Base-by-base conservation (phyloP, 306 rosid species). In the Ziziphus jujuba region DNA sequence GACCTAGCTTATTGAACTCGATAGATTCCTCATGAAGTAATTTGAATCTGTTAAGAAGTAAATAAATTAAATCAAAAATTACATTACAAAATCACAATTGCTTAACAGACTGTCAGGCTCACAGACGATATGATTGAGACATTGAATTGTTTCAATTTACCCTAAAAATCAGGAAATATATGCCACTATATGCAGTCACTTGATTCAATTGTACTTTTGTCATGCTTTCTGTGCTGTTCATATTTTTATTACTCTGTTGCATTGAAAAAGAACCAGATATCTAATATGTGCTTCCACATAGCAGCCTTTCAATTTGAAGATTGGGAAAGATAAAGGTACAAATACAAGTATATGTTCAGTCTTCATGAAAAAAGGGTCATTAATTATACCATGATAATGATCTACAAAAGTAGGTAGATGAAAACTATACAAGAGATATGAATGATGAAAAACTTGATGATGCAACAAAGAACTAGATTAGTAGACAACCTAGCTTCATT, bases 1-100 rank as follows among this genome's bases (percentile, higher is more conserved):
- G 97, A 73, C 99, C 97, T 77, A 93, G 81, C 77, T 83, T 86
- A 83, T 74, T 84, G 80, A 83, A 93, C 78, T 90, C 97, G 34
- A 93, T 84, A 84, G 56, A 69, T 78, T 90, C 96, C 79, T 93
- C 97, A 73, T 86, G 80, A 59, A 87, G 73, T 81, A 93, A 75
- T 35, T 79, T 90, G 89, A 88, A 93, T 79, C 98, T 93, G 55
- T 33, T 17, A 36, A 21, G 60, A 56, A 70, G 63, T 10, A 53
- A 57, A 14, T 48, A 47, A 22, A n/a, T 59, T 56, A 56, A 44
- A 22, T 63, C 62, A 70, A 34, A 38, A 34, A 19, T 21, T 22
- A 74, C 28, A 16, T 10, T 17, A 44, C 22, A 38, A 76, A 24
- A 62, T 44, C 58, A 56, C 21, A 49, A 57, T 59, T 35, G 3